Evolutionary conservation across 805 yeast genomes (phyloP).

Genomic region (Myxozyma geophila): DNA sequence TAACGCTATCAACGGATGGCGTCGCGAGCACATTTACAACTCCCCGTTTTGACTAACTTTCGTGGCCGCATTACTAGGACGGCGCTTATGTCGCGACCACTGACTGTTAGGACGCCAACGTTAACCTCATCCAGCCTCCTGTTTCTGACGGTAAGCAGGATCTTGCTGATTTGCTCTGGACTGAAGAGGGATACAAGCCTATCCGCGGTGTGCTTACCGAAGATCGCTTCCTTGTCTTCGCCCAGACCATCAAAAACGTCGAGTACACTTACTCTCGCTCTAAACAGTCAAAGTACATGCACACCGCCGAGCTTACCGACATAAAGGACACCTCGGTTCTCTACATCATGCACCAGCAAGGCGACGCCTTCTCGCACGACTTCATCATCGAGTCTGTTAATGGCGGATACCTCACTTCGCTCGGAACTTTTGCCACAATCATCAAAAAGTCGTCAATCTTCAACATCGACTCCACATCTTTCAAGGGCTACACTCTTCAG

Average conservation of each 20-base stretch:
- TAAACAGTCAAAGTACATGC: not conserved
- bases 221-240: slow-evolving; percentile 38
- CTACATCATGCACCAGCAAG: slow-evolving; percentile 27
- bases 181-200: slow-evolving; percentile 38
- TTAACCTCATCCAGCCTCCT: slow-evolving; percentile 27
- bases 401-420: slow-evolving; percentile 7
- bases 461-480: slow-evolving; percentile 14
- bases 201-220: slow-evolving; percentile 40
- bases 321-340: not conserved
- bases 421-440: slow-evolving; percentile 6
- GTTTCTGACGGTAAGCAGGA: slow-evolving; percentile 39
- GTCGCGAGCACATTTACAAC: slow-evolving; percentile 36
- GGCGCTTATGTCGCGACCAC: slow-evolving; percentile 18
- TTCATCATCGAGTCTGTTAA: slow-evolving; percentile 24
- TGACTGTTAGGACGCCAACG: slow-evolving; percentile 21
- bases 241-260: not conserved
- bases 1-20: slow-evolving; percentile 36
- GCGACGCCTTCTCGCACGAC: slow-evolving; percentile 28
- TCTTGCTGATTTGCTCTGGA: slow-evolving; percentile 25
- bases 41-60: slow-evolving; percentile 22
- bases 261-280: not conserved
- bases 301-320: not conserved
- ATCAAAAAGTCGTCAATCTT: slow-evolving; percentile 14
- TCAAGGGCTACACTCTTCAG: slow-evolving; percentile 28
- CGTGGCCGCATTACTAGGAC: slow-evolving; percentile 17